Percentiles rank a stretch among this genome's conserved stretches.
Evolutionary conservation across 306 rosid species (phyloP).

Genomic region (Rosa multiflora): DNA sequence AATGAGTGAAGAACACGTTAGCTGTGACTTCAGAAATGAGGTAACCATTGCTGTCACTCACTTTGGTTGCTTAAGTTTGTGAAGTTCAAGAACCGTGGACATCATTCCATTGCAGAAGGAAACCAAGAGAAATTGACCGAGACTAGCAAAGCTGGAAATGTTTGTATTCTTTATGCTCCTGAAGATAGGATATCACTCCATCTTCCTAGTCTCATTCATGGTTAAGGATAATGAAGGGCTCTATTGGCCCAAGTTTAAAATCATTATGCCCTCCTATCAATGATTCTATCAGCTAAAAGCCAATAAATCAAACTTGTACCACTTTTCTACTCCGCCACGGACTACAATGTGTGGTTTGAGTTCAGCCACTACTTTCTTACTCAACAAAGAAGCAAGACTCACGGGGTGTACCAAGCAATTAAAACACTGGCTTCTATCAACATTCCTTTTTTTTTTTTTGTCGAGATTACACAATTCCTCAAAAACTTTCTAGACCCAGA

Average conservation of each 20-base stretch:
- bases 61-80: background rate
- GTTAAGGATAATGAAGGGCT: background rate
- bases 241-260: background rate
- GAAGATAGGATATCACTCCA: background rate
- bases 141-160: background rate
- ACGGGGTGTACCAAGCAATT: background rate
- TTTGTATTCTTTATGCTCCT: background rate
- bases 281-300: conserved; percentile 1
- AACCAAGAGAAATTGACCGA: background rate
- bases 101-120: background rate
- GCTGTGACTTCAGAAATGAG: background rate
- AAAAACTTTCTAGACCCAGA: no score
- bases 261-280: background rate
- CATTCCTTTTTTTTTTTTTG: no score
- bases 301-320: conserved; percentile 11
- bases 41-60: background rate
- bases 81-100: background rate
- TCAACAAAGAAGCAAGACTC: conserved; percentile 8
- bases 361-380: conserved; percentile 5
- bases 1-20: background rate
- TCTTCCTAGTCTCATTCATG: conserved; percentile 2
- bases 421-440: background rate
- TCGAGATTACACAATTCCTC: no score
- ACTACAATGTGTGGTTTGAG: background rate
- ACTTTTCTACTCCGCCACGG: conserved; percentile 3